Percentiles rank a stretch among this genome's conserved stretches.
Evolutionary conservation across 495 filamentous ascomycete genomes (phyloP).

Genomic region (Lepraria neglecta): DNA sequence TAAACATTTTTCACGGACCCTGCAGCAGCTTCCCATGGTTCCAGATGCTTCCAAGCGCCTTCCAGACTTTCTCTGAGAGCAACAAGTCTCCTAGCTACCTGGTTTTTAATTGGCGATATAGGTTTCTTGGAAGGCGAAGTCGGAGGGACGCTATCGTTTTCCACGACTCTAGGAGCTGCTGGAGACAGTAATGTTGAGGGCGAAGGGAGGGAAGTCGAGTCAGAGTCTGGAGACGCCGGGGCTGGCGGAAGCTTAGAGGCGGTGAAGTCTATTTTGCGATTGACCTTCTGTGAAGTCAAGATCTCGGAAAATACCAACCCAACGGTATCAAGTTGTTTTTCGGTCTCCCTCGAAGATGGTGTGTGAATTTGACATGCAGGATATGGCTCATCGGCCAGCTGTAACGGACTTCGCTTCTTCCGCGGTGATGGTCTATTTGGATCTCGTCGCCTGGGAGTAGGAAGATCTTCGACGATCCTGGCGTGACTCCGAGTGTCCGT

Average conservation of each 20-base stretch:
- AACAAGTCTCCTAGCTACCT: conserved; percentile 11
- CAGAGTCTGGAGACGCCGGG: neutral
- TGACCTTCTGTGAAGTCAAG: conserved; percentile 8
- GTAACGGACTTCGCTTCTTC: conserved; percentile 21
- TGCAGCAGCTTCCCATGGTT: conserved; percentile 15
- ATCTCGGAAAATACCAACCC: neutral
- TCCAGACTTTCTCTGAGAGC: conserved; percentile 25
- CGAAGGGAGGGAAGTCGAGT: conserved; percentile 18
- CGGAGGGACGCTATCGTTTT: neutral
- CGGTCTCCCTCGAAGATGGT: neutral
- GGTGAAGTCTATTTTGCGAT: conserved; percentile 19
- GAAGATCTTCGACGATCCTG: neutral
- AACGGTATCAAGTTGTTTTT: neutral
- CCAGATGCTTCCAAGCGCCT: conserved; percentile 27
- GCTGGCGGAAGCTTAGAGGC: neutral
- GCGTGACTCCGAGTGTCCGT: too few species aligned
- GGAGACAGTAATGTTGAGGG: conserved; percentile 20
- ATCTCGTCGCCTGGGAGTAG: conserved; percentile 8
- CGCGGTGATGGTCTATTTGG: conserved; percentile 2
- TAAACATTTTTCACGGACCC: neutral
- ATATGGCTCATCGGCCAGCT: conserved; percentile 1
- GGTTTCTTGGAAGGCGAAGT: neutral
- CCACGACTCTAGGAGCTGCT: neutral
- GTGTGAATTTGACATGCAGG: neutral
- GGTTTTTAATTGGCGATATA: neutral